Base-by-base conservation (phyloP, 805 yeast species). In the Candida rishiriensis region DNA sequence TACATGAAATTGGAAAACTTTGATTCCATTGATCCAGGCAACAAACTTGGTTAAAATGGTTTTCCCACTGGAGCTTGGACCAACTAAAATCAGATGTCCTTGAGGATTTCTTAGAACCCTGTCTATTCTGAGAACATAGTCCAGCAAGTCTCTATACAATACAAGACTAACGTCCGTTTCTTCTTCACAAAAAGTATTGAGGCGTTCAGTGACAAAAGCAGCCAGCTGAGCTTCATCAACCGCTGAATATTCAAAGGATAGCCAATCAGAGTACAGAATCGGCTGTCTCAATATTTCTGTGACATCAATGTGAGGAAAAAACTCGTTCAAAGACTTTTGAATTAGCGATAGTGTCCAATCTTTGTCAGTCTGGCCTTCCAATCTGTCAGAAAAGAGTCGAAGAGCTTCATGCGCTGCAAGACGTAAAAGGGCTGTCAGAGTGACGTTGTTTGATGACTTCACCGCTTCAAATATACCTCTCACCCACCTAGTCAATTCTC, bases 401-500 rank as follows among this genome's bases (percentile, higher is more conserved):
- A 82, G 60, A 0, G 83, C 95, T 59, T 90, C 97, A 59, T 90
- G 88, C 2, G 79, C 81, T 88, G 93, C 85, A 0, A 89, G 47
- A 35, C 88, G 65, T 0, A 85, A 59, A 16, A 88, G 59, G 0
- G 70, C 73, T 3, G 65, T 63, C 17, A 81, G 55, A 0, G 62
- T 47, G 8, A 70, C 49, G 12, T 64, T 57, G 12, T 33, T 38
- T 8, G 47, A n/a, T 2, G 60, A 39, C 38, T 46, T 53, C 5
- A 59, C 46, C 3, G 59, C 61, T 40, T 49, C 76, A 38, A 78
- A 71, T 1, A 90, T 62, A n/a, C 96, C 95, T 46, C 85, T 72
- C 1, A 79, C 70, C 95, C 96, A 88, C 45, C 98, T 69, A 0
- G 97, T 88, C 12, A 90, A 70, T 59, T 90, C 98, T 60, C 98